Base-by-base conservation (phyloP, 2,329 filamentous ascomycete genomes). In the Sordariomycetes sp. region DNA sequence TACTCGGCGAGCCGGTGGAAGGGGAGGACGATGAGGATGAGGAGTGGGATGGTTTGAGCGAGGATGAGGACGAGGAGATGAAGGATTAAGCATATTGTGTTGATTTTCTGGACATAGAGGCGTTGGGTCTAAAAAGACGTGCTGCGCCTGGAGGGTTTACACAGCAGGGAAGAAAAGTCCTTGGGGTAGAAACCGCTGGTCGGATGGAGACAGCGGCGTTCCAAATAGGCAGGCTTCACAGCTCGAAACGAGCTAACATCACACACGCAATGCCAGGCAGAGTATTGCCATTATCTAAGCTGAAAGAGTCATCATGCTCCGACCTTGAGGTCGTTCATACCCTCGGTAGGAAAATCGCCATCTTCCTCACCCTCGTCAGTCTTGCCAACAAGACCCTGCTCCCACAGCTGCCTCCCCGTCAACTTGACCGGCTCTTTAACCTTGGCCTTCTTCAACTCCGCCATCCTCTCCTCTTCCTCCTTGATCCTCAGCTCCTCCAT, bases 401-500 rank as follows among this genome's bases (percentile, higher is more conserved):
- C 82, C 82, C 84, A 90, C 24, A 90, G 64, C 52, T 90, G 81
- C 50, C 65, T 79, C 14, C 84, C 85, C 2, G 83, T 80, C 44
- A 88, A 58, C 50, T 70, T 79, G 25, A 79, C 72, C 12, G 84
- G 76, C 40, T 85, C 84, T 66, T 86, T 92, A 39, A 77, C 68
- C 49, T 68, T 81, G 14, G 79, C 76, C 63, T 86, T 82, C 61
- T 85, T 87, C 61, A 86, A 75, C 61, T 94, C 88, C 32, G 88
- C 86, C 21, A 79, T 67, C 42, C 84, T 75, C 46, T 90, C 84
- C 43, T 90, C 86, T 55, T 84, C 82, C 47, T 79, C 72, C 45
- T 61, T 70, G 46, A 63, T 58, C 45, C 78, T 74, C 52, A 72
- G 64, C 50, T 92, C 88, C 52, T 81, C 80, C 75, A 90, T 80